Evolutionary conservation across 306 rosid species (phyloP), one percentile per base, ranked within the genome.

Genomic region (Trifolium pratense): DNA sequence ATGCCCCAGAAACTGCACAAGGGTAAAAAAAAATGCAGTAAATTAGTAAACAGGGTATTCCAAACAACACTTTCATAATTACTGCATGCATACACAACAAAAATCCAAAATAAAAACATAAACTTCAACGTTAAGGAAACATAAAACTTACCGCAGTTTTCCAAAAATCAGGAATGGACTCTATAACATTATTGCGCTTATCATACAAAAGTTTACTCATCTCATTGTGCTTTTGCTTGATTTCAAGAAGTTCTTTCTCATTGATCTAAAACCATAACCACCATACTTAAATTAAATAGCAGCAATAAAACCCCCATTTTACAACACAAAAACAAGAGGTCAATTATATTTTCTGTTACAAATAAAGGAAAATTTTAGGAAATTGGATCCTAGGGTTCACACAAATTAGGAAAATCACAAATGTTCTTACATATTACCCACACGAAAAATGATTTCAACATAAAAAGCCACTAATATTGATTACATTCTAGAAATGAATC

Each of bases 151-250:
- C 98, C 65, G 97, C 92, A 79, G 96, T 93, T 52, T 85, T 40
- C 97, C 96, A 92, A 78, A 92, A 89, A 82, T 92, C 91, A n/a
- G 96, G 93, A 81, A 92, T 92, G 49, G 84, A 48, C 75, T 88
- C 85, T 83, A 89, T 85, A 23, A 92, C 75, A 9, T 88, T 91
- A 43, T 81, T 85, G 74, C 97, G 86, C 74, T 65, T 86, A 75
- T 80, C 69, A 58, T 89, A 92, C 56, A 85, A 77, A 5, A 93
- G 96, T 79, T 85, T 79, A 71, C 96, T 86, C 68, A 84, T 77
- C 83, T 88, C 96, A 62, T 88, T 89, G 61, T 83, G 89, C 81
- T 83, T 85, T 73, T 88, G 93, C 82, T 92, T 92, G 13, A 92
- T 69, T 77, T 89, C 93, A 68, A 86, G 81, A 29, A 92, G 85